Base-by-base conservation (phyloP, 1,284 basidiomycete genomes). In the Puccinia horiana region DNA sequence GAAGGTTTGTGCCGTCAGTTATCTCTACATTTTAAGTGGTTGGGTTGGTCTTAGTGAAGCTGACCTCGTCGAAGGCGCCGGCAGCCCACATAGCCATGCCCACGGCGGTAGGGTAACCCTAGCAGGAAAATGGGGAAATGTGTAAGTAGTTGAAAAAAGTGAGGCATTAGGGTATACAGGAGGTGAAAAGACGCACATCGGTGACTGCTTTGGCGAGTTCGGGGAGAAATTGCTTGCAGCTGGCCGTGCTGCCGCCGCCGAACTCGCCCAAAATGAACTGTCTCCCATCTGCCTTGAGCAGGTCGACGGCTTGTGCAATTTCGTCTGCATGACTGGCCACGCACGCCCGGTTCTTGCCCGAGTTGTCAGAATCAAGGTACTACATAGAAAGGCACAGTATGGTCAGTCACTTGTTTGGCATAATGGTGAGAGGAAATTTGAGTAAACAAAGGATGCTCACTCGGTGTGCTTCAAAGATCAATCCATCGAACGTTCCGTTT, bases 351-450 rank as follows among this genome's bases (percentile, higher is more conserved):
- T 2, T 20, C 29, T 47, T 72, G 5, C 78, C 78, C 16, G 78
- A 80, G 37, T 61, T 61, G 16, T 78, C 76, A 35, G 32, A 12
- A 49, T 78, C 76, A n/a, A 78, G 65, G 49, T 78, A 78, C 76
- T 78, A 54, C 9, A 23, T 14, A 35, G 16, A 29, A 52, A 72
- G 2, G 26, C 5, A 49, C 3, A 2, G 29, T 12, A 29, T 12
- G 6, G 20, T 32, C 16, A 32, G 61, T 63, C 23, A 47, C n/a
- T n/a, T n/a, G n/a, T n/a, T n/a, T n/a, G 12, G 11, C 49, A 32
- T 4, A 75, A 54, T 29, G 18, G 23, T 47, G 26, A 52, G 52
- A 9, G 9, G 52, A 11, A 54, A 54, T 54, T 54, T 14, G n/a
- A n/a, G n/a, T n/a, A n/a, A n/a, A n/a, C n/a, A n/a, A 5, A 42